Evolutionary conservation across 2,329 filamentous ascomycete genomes (phyloP).

Genomic region (Cercospora nicotianae): DNA sequence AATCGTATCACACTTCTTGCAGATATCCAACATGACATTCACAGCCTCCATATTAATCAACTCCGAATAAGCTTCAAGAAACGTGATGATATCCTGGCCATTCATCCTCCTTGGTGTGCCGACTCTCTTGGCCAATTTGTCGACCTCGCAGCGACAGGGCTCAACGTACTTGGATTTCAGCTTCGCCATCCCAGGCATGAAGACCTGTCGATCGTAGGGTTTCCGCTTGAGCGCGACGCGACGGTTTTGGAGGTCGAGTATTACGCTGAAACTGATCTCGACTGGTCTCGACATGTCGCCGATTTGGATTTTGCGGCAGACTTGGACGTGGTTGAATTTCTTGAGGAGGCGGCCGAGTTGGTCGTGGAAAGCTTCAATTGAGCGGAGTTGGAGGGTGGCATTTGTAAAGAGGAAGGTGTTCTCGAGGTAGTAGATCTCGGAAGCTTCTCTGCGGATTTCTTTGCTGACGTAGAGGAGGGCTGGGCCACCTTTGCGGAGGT

Average conservation of each 20-base stretch:
- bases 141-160: constrained; percentile 9
- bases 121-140: background rate
- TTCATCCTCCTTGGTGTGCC: background rate
- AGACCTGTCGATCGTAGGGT: constrained; percentile 1
- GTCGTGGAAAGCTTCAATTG: background rate
- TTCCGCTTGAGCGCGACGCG: background rate
- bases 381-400: background rate
- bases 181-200: background rate
- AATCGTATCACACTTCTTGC: constrained; percentile 12
- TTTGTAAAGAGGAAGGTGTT: constrained; percentile 10
- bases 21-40: constrained; percentile 12
- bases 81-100: constrained; percentile 1
- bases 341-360: constrained; percentile 6
- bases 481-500: background rate
- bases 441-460: constrained; percentile 10
- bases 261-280: background rate
- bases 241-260: background rate
- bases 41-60: constrained; percentile 3
- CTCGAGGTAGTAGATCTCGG: constrained; percentile 16
- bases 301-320: constrained; percentile 10
- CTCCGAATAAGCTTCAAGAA: constrained; percentile 5
- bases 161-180: constrained; percentile 9
- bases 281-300: background rate
- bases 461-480: constrained; percentile 8
- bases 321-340: constrained; percentile 1